Evolutionary conservation across 2,329 filamentous ascomycete genomes (phyloP).

Genomic region (Nothophoma quercina): DNA sequence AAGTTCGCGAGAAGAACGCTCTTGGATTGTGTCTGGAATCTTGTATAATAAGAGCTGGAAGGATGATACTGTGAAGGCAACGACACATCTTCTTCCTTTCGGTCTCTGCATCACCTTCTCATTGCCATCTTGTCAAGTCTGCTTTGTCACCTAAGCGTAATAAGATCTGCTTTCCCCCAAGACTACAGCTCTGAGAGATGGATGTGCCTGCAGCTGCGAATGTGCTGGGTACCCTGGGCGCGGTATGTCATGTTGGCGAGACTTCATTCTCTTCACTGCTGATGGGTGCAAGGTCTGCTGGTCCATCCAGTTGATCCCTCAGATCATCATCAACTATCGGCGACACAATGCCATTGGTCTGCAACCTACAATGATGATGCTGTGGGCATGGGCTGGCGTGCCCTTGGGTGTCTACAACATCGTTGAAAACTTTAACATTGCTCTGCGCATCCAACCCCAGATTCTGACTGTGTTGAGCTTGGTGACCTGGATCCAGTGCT

Average conservation of each 20-base stretch:
- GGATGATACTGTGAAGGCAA: too few species aligned
- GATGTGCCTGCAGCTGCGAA: slow-evolving; percentile 64
- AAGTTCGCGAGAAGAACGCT: background rate
- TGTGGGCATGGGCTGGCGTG: slow-evolving; percentile 73
- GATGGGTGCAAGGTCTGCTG: slow-evolving; percentile 60
- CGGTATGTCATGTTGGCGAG: too few species aligned
- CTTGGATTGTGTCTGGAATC: background rate
- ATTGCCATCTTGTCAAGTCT: background rate
- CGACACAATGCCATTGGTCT: slow-evolving; percentile 71
- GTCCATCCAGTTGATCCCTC: slow-evolving; percentile 73
- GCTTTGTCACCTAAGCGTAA: too few species aligned
- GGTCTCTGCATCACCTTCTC: background rate
- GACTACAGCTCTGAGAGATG: slow-evolving; percentile 51
- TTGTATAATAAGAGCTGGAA: too few species aligned
- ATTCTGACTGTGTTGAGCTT: slow-evolving; percentile 62
- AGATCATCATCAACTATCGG: slow-evolving; percentile 73
- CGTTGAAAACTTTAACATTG: slow-evolving; percentile 61
- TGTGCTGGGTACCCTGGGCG: slow-evolving; percentile 66
- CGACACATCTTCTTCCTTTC: too few species aligned
- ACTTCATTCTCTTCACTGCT: too few species aligned
- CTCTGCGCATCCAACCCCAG: slow-evolving; percentile 63
- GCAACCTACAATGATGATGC: slow-evolving; percentile 75
- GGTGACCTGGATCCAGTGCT: slow-evolving; percentile 64
- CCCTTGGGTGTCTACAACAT: slow-evolving; percentile 70
- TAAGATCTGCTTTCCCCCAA: background rate